Conservation (phyloP, 1,139 yeast species). For the Sugiyamaella sp. region DNA sequence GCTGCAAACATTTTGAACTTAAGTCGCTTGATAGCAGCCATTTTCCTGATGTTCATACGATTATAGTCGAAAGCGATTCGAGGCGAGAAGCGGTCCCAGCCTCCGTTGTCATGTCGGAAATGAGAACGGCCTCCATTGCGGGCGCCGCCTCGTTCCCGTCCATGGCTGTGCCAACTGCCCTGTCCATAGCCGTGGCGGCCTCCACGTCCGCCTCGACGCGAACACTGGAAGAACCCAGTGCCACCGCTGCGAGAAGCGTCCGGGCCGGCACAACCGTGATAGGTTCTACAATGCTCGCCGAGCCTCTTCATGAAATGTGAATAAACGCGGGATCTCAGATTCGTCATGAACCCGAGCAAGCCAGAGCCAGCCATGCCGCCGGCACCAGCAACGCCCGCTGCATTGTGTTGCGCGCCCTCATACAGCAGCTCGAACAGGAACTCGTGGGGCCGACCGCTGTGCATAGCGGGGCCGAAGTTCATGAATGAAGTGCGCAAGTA, state of each 20-base stretch:
- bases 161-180: not conserved
- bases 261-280: not conserved
- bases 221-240: not conserved
- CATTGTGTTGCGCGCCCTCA: not conserved
- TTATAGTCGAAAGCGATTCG: slow-evolving; percentile 1
- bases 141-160: slow-evolving; percentile 5
- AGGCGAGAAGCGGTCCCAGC: not conserved
- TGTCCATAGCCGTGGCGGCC: not conserved
- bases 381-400: not conserved
- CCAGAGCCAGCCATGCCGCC: slow-evolving; percentile 2
- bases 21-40: slow-evolving; percentile 1
- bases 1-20: slow-evolving; percentile 10
- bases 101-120: not conserved
- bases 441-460: slow-evolving; percentile 6
- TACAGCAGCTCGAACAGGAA: slow-evolving; percentile 2
- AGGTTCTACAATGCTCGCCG: slow-evolving; percentile 3
- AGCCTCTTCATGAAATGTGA: slow-evolving; percentile 3
- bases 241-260: not conserved
- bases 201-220: slow-evolving; percentile 1
- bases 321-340: slow-evolving; percentile 9
- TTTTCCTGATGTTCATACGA: not conserved
- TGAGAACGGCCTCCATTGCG: not conserved
- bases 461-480: slow-evolving; percentile 1
- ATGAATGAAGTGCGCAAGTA: not conserved
- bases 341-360: slow-evolving; percentile 1